A percentile compares a stretch with the other conserved stretches of the same genome.
Evolutionary conservation across 2,329 filamentous ascomycete genomes (phyloP).

Genomic region (Bertia moriformis): DNA sequence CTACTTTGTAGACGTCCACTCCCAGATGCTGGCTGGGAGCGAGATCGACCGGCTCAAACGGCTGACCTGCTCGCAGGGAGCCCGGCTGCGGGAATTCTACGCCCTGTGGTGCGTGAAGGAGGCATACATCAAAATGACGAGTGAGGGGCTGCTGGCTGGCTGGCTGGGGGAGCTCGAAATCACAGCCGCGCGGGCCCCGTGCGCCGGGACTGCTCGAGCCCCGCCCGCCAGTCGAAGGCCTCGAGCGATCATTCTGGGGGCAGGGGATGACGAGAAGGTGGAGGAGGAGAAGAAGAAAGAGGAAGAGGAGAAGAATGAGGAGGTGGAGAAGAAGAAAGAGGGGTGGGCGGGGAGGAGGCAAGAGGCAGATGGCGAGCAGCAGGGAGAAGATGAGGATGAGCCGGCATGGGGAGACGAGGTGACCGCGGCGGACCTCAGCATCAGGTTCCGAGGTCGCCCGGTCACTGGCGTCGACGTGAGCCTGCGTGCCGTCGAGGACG

Average conservation of each 20-base stretch:
- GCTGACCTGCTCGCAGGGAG: too few relatives aligned
- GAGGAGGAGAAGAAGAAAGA: neutral
- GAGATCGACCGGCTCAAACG: slow-evolving; percentile 49
- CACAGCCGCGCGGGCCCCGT: slow-evolving; percentile 42
- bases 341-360: too few relatives aligned
- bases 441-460: too few relatives aligned
- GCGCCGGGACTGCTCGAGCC: too few relatives aligned
- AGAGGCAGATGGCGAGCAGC: neutral
- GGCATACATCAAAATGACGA: slow-evolving; percentile 71
- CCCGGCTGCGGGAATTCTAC: slow-evolving; percentile 57
- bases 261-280: neutral
- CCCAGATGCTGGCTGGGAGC: slow-evolving; percentile 49
- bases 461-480: too few relatives aligned
- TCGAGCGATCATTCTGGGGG: neutral
- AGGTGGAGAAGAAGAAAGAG: neutral
- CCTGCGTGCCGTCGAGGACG: neutral
- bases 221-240: neutral
- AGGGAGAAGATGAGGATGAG: neutral
- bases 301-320: neutral
- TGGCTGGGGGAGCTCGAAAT: slow-evolving; percentile 65
- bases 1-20: slow-evolving; percentile 57
- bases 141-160: slow-evolving; percentile 58
- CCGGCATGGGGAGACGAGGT: neutral
- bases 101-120: slow-evolving; percentile 68
- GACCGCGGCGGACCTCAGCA: neutral